Percentiles rank a stretch among this genome's conserved stretches.
These are phyloP conservation scores for Hura crepitans DNA, from an alignment of 441 rosid genomes.

Conservation along the genomic window DNA sequence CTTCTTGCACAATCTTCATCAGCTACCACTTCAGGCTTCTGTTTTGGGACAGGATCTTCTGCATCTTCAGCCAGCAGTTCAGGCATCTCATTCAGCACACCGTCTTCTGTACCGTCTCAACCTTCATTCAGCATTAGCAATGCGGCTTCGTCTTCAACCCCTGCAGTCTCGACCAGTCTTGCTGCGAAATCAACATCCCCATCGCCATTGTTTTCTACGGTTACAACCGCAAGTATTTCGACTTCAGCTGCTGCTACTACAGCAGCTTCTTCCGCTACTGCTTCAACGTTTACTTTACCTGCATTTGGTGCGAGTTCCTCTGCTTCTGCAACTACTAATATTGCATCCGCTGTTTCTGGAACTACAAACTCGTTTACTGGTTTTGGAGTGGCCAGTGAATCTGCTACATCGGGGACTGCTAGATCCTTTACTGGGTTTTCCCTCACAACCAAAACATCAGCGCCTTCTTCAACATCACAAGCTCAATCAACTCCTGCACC, in stretches of 20 bases:
- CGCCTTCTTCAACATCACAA: conserved; percentile 46
- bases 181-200: conserved; percentile 36
- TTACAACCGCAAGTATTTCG: conserved; percentile 51
- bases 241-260: conserved; percentile 43
- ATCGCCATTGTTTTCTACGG: conserved; percentile 52
- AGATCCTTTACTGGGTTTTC: conserved; percentile 59
- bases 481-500: conserved; percentile 40
- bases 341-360: conserved; percentile 34
- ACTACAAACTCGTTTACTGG: conserved; percentile 50
- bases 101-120: conserved; percentile 43
- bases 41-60: conserved; percentile 28
- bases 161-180: conserved; percentile 37
- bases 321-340: conserved; percentile 29
- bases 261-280: conserved; percentile 34
- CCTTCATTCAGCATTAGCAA: conserved; percentile 39
- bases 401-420: conserved; percentile 45
- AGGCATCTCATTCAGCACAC: conserved; percentile 35
- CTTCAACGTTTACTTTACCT: conserved; percentile 39
- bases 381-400: conserved; percentile 37
- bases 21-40: conserved; percentile 32
- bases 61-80: conserved; percentile 32
- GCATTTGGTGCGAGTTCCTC: conserved; percentile 40
- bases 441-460: conserved; percentile 40
- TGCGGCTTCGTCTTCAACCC: conserved; percentile 43
- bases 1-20: conserved; percentile 27